Conservation (phyloP, 1,284 basidiomycete genomes). For the Trichosporon sp. region DNA sequence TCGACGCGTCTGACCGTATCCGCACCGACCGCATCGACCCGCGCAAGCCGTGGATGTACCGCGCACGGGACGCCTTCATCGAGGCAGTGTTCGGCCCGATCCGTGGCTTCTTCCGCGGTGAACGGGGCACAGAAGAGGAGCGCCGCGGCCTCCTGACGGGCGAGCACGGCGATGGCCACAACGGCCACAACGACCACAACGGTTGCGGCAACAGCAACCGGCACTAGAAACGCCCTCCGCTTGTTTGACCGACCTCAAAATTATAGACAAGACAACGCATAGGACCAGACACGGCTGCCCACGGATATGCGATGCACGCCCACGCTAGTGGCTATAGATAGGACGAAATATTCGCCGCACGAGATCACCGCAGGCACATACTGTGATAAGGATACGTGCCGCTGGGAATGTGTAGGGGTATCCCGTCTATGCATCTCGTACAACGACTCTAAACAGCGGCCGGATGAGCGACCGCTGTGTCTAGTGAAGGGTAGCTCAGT, state of each 20-base stretch:
- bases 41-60: conserved; percentile 55
- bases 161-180: neutral
- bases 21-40: conserved; percentile 63
- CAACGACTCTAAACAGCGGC: neutral
- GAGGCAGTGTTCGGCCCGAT: conserved; percentile 7
- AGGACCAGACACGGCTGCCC: neutral
- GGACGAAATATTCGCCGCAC: neutral
- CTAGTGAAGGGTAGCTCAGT: conserved; percentile 49
- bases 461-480: neutral
- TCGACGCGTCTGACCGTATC: conserved; percentile 66
- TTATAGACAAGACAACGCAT: too few species aligned
- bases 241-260: neutral
- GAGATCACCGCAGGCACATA: neutral
- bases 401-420: neutral
- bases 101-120: conserved; percentile 2
- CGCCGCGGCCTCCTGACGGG: conserved; percentile 15
- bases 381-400: neutral
- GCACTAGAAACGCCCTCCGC: neutral
- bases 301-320: neutral
- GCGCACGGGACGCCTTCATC: conserved; percentile 30
- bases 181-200: neutral
- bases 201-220: neutral
- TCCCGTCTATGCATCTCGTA: neutral
- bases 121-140: conserved; percentile 18
- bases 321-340: neutral